Percentiles rank a stretch among this genome's conserved stretches.
Evolutionary conservation across 2,329 filamentous ascomycete genomes (phyloP).

Genomic region (Aureobasidium sp.): DNA sequence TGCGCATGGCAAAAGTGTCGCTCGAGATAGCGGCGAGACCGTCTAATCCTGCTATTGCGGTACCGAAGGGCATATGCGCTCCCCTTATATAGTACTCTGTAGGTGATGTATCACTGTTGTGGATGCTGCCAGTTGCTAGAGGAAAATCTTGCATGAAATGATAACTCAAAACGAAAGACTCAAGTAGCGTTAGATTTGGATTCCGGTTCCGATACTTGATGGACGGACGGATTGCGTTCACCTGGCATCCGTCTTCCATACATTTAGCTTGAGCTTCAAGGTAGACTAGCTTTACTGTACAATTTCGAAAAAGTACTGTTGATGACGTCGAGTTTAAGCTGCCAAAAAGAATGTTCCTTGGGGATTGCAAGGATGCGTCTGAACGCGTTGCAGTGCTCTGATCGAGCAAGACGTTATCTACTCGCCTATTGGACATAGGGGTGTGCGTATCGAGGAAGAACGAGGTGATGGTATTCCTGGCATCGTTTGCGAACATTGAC

Average conservation of each 20-base stretch:
- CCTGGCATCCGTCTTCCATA: background rate
- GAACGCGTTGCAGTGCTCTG: too few species aligned
- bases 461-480: background rate
- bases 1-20: too few species aligned
- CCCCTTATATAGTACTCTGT: conserved; percentile 12
- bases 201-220: background rate
- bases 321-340: too few species aligned
- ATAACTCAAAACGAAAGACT: background rate
- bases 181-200: conserved; percentile 10
- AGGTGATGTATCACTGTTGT: background rate
- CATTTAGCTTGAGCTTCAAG: conserved; percentile 9
- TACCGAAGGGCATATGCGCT: conserved; percentile 5
- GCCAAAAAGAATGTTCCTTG: conserved; percentile 12
- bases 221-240: conserved; percentile 3
- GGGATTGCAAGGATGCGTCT: background rate
- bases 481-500: background rate
- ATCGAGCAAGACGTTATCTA: too few species aligned
- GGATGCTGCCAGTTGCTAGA: conserved; percentile 9
- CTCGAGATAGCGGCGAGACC: too few species aligned
- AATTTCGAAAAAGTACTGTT: conserved; percentile 7
- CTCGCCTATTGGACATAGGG: background rate
- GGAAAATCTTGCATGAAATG: conserved; percentile 11
- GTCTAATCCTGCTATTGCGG: background rate
- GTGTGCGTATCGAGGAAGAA: conserved; percentile 27
- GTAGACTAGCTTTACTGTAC: conserved; percentile 9